Evolutionary conservation across 2,329 filamentous ascomycete species (phyloP).

Genomic region (Aspergillus amoenus): DNA sequence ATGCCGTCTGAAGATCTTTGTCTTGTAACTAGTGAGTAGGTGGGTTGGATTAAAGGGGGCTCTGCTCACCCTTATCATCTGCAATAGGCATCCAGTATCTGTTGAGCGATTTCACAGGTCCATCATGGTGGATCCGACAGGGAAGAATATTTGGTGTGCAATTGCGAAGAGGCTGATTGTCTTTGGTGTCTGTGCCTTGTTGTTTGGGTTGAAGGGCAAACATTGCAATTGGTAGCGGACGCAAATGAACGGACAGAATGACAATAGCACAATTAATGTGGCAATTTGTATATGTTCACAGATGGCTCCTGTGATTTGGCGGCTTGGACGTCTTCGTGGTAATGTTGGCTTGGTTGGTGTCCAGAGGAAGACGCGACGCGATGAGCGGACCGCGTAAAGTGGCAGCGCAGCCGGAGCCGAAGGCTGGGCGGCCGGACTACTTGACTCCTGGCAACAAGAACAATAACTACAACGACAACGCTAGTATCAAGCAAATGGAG

Average conservation of each 20-base stretch:
- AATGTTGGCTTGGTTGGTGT: slow-evolving; percentile 3
- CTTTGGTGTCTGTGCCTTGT: slow-evolving; percentile 19
- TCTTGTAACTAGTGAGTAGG: slow-evolving; percentile 15
- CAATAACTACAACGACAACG: not conserved
- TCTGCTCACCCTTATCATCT: slow-evolving; percentile 41
- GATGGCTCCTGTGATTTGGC: not conserved
- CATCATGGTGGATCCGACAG: slow-evolving; percentile 76
- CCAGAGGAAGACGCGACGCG: slow-evolving; percentile 30
- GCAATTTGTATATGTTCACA: not conserved
- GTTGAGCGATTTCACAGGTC: slow-evolving; percentile 62
- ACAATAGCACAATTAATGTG: not conserved
- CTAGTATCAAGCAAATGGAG: not conserved
- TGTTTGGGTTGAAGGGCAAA: slow-evolving; percentile 35
- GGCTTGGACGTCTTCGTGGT: not conserved
- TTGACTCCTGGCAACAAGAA: too few species aligned
- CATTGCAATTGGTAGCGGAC: slow-evolving; percentile 21
- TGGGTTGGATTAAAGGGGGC: not conserved
- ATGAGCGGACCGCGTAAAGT: slow-evolving; percentile 29
- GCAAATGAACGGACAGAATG: not conserved
- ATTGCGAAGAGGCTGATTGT: slow-evolving; percentile 29
- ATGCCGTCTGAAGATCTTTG: slow-evolving; percentile 51
- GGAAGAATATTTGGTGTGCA: slow-evolving; percentile 72
- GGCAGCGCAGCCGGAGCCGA: slow-evolving; percentile 6
- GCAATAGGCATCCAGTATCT: slow-evolving; percentile 69
- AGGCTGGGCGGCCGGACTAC: too few species aligned